Conservation (phyloP, 768 basidiomycete species). For the Psilocybe sp. region DNA sequence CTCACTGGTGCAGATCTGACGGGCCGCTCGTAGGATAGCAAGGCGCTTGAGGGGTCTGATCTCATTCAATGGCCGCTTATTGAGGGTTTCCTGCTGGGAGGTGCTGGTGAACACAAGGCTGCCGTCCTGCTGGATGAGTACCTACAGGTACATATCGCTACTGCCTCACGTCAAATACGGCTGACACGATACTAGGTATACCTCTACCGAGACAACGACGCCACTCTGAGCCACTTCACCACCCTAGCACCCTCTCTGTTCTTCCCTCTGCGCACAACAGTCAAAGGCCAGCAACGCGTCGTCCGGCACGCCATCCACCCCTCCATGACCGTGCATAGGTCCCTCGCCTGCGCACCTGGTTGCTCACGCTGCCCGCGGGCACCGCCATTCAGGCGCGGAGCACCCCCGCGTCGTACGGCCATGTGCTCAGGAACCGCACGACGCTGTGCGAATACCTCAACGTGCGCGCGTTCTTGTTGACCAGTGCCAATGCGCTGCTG, state of each 20-base stretch:
- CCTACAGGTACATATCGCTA: constrained; percentile 55
- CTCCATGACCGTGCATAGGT: constrained; percentile 33
- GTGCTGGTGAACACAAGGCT: constrained; percentile 33
- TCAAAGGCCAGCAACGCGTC: constrained; percentile 40
- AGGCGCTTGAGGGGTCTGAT: constrained; percentile 56
- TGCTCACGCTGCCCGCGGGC: constrained; percentile 45
- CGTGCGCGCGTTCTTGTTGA: constrained; percentile 66
- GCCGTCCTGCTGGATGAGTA: constrained; percentile 73
- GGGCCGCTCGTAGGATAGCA: constrained; percentile 27
- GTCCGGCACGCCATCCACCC: constrained; percentile 54
- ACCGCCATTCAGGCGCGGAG: constrained; percentile 55
- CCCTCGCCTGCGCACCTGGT: constrained; percentile 35
- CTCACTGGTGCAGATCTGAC: constrained; percentile 63
- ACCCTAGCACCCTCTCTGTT: constrained; percentile 44
- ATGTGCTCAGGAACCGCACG: constrained; percentile 81
- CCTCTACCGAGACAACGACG: constrained; percentile 62
- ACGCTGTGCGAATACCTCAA: constrained; percentile 96
- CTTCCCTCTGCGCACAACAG: constrained; percentile 52
- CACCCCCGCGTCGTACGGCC: constrained; percentile 75
- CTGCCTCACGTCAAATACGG: neutral
- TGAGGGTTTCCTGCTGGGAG: constrained; percentile 55
- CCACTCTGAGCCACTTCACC: constrained; percentile 40
- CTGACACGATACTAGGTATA: constrained; percentile 40
- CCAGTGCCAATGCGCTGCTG: constrained; percentile 41
- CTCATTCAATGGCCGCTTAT: constrained; percentile 56